Evolutionary conservation across 2,329 filamentous ascomycete species (phyloP).

Genomic region (Aplosporella prunicola): DNA sequence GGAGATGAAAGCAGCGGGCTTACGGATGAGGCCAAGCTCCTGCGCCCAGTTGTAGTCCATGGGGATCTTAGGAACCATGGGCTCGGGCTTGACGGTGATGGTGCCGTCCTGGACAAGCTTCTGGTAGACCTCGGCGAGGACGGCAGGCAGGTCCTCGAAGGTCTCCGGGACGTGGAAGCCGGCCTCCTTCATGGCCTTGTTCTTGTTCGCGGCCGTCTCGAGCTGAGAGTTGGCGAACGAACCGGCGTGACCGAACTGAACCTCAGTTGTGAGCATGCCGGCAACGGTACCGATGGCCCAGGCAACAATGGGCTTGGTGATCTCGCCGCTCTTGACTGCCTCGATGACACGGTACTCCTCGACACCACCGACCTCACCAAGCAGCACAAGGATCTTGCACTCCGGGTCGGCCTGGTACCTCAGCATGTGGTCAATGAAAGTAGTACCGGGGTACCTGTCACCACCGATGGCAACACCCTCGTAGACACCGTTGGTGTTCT

Average conservation of each 20-base stretch:
- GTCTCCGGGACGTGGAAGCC: slow-evolving; percentile 92
- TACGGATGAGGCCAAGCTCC: slow-evolving; percentile 98
- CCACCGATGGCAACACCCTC: slow-evolving; percentile 99
- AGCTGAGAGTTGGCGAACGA: slow-evolving; percentile 99
- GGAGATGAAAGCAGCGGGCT: slow-evolving; percentile 98
- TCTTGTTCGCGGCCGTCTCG: slow-evolving; percentile 94
- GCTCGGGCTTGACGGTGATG: slow-evolving; percentile 80
- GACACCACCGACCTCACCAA: slow-evolving; percentile 98
- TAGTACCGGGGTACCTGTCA: slow-evolving; percentile 97
- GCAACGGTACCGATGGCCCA: slow-evolving; percentile 99
- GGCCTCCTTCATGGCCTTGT: slow-evolving; percentile 90
- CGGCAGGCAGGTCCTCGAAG: slow-evolving; percentile 83
- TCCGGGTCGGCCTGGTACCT: slow-evolving; percentile 93
- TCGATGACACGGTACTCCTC: slow-evolving; percentile 99
- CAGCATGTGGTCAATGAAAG: slow-evolving; percentile 97
- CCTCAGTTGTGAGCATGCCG: slow-evolving; percentile 99
- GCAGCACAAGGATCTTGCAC: slow-evolving; percentile 92
- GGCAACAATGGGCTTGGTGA: slow-evolving; percentile 97
- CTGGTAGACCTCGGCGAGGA: slow-evolving; percentile 76
- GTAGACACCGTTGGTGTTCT: slow-evolving; percentile 95
- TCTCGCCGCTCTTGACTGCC: slow-evolving; percentile 84
- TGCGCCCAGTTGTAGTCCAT: slow-evolving; percentile 99
- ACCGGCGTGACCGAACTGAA: slow-evolving; percentile 98
- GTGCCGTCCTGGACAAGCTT: slow-evolving; percentile 75
- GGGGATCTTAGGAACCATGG: slow-evolving; percentile 94